A percentile compares a stretch with the other conserved stretches of the same genome.
These are phyloP conservation scores for Suillus subalutaceus DNA, from an alignment of 768 basidiomycete genomes.

Conservation along the genomic window DNA sequence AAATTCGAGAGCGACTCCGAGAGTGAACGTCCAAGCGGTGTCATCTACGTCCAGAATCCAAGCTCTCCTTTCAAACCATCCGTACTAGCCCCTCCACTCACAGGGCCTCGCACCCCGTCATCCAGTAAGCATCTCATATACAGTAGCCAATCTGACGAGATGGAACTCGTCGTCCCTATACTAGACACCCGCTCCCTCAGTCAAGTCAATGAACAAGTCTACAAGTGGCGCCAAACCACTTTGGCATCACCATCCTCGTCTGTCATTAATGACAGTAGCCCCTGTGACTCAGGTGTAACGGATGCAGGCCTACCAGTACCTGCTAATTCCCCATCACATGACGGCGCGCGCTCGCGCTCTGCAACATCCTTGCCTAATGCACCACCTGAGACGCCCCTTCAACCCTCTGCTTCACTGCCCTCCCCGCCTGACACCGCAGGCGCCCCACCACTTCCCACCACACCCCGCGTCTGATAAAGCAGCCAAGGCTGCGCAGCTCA, in stretches of 20 bases:
- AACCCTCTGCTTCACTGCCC: constrained; percentile 18
- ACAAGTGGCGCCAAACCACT: constrained; percentile 45
- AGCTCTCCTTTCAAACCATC: constrained; percentile 37
- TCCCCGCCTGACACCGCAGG: constrained; percentile 29
- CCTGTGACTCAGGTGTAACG: neutral
- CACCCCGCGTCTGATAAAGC: constrained; percentile 37
- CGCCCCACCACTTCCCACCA: constrained; percentile 27
- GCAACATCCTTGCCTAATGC: constrained; percentile 11
- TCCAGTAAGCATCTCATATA: constrained; percentile 46
- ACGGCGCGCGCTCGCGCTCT: constrained; percentile 14
- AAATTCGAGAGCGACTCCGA: constrained; percentile 13
- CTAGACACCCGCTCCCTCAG: constrained; percentile 29
- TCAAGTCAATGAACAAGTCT: constrained; percentile 40
- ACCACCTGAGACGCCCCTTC: constrained; percentile 20
- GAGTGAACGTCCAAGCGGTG: constrained; percentile 11
- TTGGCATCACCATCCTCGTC: constrained; percentile 22
- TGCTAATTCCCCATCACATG: constrained; percentile 12
- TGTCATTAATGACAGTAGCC: constrained; percentile 12
- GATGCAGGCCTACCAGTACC: neutral
- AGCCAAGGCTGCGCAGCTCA: constrained; percentile 56
- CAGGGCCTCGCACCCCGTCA: constrained; percentile 12
- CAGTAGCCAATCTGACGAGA: constrained; percentile 71
- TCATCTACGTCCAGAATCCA: constrained; percentile 17
- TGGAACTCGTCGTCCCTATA: constrained; percentile 47
- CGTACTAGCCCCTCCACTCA: constrained; percentile 32